These are phyloP conservation scores for Gomphus sp. DNA, from an alignment of 1,284 basidiomycete genomes.

Conservation along the genomic window DNA sequence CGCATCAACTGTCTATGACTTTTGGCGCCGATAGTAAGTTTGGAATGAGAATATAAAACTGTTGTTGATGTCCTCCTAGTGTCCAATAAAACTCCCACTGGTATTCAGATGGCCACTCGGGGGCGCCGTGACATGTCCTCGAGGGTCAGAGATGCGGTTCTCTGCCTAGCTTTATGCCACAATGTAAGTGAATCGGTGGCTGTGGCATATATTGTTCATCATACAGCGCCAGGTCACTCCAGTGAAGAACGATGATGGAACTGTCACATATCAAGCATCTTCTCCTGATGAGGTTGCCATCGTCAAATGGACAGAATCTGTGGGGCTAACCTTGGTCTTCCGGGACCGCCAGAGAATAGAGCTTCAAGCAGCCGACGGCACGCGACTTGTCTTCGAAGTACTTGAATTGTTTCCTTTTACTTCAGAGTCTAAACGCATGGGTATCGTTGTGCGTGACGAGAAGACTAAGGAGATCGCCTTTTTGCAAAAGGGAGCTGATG, in stretches of 20 bases:
- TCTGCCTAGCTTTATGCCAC: slow-evolving; percentile 92
- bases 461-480: slow-evolving; percentile 76
- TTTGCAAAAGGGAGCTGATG: slow-evolving; percentile 96
- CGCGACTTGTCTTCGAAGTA: slow-evolving; percentile 69
- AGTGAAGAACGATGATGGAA: slow-evolving; percentile 87
- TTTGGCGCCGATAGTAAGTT: slow-evolving; percentile 51
- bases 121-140: slow-evolving; percentile 93
- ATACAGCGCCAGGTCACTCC: slow-evolving; percentile 72
- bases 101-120: slow-evolving; percentile 69
- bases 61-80: slow-evolving; percentile 17
- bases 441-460: slow-evolving; percentile 84
- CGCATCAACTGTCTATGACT: slow-evolving; percentile 76
- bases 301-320: slow-evolving; percentile 95
- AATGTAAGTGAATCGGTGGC: slow-evolving; percentile 53
- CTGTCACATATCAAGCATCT: slow-evolving; percentile 94
- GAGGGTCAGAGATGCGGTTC: slow-evolving; percentile 87
- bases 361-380: slow-evolving; percentile 59
- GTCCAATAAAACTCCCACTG: slow-evolving; percentile 50
- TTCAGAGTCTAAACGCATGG: slow-evolving; percentile 98
- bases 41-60: slow-evolving; percentile 2
- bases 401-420: slow-evolving; percentile 97
- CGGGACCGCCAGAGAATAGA: slow-evolving; percentile 87
- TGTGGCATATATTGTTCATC: neutral
- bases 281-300: slow-evolving; percentile 99
- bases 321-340: slow-evolving; percentile 81